Conservation (phyloP, 164 flowering plant genomes). For the Annona squamosa region DNA sequence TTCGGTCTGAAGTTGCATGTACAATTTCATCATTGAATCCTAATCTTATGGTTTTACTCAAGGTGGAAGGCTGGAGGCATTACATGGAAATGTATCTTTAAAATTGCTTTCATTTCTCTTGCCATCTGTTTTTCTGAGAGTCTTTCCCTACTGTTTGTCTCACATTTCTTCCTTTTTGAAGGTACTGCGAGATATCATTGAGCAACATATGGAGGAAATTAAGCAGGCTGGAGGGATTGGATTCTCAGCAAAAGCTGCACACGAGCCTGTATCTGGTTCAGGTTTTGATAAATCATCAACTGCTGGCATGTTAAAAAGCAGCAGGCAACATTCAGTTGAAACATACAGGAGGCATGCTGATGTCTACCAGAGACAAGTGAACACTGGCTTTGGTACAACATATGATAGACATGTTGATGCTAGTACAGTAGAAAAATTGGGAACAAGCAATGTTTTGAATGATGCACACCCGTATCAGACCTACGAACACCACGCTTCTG, state of each 20-base stretch:
- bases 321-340: slow-evolving; percentile 16
- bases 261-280: slow-evolving; percentile 23
- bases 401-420: slow-evolving; percentile 9
- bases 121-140: not conserved
- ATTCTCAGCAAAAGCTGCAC: slow-evolving; percentile 39
- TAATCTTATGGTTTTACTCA: no score
- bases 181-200: slow-evolving; percentile 83
- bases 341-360: slow-evolving; percentile 8
- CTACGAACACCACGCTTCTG: slow-evolving; percentile 11
- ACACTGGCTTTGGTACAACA: slow-evolving; percentile 8
- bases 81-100: not conserved
- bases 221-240: slow-evolving; percentile 71
- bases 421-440: slow-evolving; percentile 5
- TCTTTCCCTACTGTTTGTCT: not conserved
- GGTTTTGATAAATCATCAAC: slow-evolving; percentile 5
- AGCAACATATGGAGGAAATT: slow-evolving; percentile 84
- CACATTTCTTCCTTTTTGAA: slow-evolving; percentile 19
- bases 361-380: slow-evolving; percentile 14
- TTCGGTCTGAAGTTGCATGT: not conserved
- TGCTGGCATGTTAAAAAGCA: slow-evolving; percentile 15
- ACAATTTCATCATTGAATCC: no score
- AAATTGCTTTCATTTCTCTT: not conserved
- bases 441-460: slow-evolving; percentile 2
- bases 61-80: no score
- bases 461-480: slow-evolving; percentile 9